A percentile compares a stretch with the other conserved stretches of the same genome.
Conservation (phyloP, 352 stramenopile genomes). For the Phytophthora vignae region DNA sequence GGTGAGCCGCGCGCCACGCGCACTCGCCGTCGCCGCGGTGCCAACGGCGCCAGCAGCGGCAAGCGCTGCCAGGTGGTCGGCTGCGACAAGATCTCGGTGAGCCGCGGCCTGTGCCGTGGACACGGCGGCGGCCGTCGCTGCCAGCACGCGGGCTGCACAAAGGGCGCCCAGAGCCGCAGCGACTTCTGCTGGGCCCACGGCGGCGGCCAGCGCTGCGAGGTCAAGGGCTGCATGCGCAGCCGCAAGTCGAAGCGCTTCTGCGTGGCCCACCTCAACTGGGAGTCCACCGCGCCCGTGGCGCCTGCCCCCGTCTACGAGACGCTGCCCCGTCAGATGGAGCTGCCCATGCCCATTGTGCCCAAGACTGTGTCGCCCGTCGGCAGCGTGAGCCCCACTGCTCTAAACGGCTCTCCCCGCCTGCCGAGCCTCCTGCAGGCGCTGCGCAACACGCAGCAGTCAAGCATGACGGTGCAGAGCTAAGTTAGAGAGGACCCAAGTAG, state of each 20-base stretch:
- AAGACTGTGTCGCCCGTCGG: slow-evolving; percentile 26
- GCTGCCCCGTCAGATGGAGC: slow-evolving; percentile 23
- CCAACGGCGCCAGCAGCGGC: slow-evolving; percentile 40
- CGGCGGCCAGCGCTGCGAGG: slow-evolving; percentile 69
- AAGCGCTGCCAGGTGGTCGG: slow-evolving; percentile 67
- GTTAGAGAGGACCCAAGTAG: slow-evolving; percentile 2
- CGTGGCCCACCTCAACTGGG: slow-evolving; percentile 62
- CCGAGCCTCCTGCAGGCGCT: slow-evolving; percentile 59
- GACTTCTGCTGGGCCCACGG: slow-evolving; percentile 74
- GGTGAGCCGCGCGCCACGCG: slow-evolving; percentile 13
- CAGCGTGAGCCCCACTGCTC: slow-evolving; percentile 8
- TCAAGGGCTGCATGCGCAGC: slow-evolving; percentile 63
- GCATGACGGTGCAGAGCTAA: slow-evolving; percentile 32
- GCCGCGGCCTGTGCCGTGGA: slow-evolving; percentile 61
- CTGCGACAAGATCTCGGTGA: slow-evolving; percentile 71
- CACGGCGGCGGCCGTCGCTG: slow-evolving; percentile 71
- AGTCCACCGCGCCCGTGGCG: slow-evolving; percentile 19
- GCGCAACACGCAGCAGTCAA: slow-evolving; percentile 42
- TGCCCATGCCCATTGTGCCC: slow-evolving; percentile 36
- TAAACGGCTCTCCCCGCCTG: slow-evolving; percentile 32
- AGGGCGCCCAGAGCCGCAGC: slow-evolving; percentile 65
- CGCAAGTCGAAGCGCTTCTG: slow-evolving; percentile 75
- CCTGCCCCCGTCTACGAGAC: slow-evolving; percentile 20
- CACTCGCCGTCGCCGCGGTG: slow-evolving; percentile 43
- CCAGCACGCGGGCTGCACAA: slow-evolving; percentile 53